phyloP scores from a whole-genome alignment of 306 rosid species.

The Citrullus colocynthis region DNA sequence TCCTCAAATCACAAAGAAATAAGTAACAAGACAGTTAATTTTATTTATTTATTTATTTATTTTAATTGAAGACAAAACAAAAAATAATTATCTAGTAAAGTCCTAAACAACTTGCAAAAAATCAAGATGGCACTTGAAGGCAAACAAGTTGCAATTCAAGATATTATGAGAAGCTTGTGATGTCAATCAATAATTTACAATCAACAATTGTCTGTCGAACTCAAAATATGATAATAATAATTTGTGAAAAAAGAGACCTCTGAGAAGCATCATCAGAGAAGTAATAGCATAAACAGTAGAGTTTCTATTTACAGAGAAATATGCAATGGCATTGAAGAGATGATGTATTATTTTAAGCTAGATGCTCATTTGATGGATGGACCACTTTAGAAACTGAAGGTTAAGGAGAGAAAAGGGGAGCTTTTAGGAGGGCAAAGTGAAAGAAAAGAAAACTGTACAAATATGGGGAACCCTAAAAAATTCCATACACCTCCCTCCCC shows the following conservation, averaged over 20 bases:
- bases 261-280: not conserved
- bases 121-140: not conserved
- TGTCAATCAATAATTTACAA: not conserved
- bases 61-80: not conserved
- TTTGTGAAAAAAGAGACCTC: not conserved
- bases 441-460: conserved; percentile 45
- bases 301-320: conserved; percentile 4
- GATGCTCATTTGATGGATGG: conserved; percentile 28
- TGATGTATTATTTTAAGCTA: conserved; percentile 57
- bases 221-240: not conserved
- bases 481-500: conserved; percentile 28
- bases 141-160: not conserved
- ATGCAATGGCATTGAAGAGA: conserved; percentile 18
- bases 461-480: conserved; percentile 43
- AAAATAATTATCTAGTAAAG: not conserved
- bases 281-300: not conserved
- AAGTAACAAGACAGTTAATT: too few relatives aligned
- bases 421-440: conserved; percentile 2
- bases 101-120: not conserved
- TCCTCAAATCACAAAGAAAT: too few relatives aligned
- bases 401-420: conserved; percentile 5
- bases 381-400: conserved; percentile 29
- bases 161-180: not conserved
- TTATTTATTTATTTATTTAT: too few relatives aligned
- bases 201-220: not conserved